A percentile compares a stretch with the other conserved stretches of the same genome.
phyloP scores from a whole-genome alignment of 1,284 basidiomycete species.

The Gymnopus androsaceus region DNA sequence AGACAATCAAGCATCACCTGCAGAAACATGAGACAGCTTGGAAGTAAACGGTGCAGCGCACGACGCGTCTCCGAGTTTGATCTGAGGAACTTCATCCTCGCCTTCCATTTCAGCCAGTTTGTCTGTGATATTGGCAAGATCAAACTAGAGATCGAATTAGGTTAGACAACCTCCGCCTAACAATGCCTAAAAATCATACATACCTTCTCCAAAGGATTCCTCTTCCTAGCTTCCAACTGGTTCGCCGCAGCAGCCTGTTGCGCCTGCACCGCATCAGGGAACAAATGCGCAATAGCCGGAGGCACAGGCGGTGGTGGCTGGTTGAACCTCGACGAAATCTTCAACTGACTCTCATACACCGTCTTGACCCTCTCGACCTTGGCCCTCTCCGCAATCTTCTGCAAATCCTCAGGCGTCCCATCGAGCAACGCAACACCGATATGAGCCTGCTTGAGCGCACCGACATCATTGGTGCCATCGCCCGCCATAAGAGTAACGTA shows the following conservation, averaged over 20 bases:
- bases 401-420: conserved; percentile 86
- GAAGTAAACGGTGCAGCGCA: conserved; percentile 97
- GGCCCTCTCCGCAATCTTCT: conserved; percentile 92
- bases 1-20: conserved; percentile 59
- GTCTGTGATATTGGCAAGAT: conserved; percentile 84
- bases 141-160: conserved; percentile 62
- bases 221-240: conserved; percentile 65
- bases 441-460: conserved; percentile 94
- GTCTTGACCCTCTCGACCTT: conserved; percentile 88
- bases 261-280: conserved; percentile 88
- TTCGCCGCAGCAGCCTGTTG: conserved; percentile 77
- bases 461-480: conserved; percentile 96
- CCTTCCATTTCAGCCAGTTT: conserved; percentile 91
- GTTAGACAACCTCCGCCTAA: not conserved
- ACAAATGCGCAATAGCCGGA: conserved; percentile 77
- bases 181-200: conserved; percentile 21
- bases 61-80: conserved; percentile 95
- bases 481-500: conserved; percentile 95
- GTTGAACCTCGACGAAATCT: conserved; percentile 84
- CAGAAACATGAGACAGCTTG: conserved; percentile 90
- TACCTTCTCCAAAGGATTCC: conserved; percentile 90
- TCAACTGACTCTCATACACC: conserved; percentile 93
- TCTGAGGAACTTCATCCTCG: conserved; percentile 91
- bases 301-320: conserved; percentile 92
- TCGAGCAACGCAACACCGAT: conserved; percentile 92